Base-by-base conservation (phyloP, 345 rosid genomes). In the Salix suchowensis region DNA sequence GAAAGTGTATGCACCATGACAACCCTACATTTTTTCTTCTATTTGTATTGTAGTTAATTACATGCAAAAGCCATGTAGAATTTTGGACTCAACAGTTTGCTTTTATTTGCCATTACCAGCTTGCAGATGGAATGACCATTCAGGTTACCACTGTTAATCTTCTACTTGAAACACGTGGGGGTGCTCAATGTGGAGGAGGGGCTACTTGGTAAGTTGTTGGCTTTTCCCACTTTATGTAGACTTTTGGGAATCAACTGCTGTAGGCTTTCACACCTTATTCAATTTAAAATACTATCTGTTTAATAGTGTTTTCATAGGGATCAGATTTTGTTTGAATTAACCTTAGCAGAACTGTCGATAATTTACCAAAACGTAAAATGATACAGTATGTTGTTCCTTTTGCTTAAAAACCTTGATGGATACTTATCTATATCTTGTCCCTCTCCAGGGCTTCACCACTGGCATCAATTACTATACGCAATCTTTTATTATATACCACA, bases 121-220 rank as follows among this genome's bases (percentile, higher is more conserved):
- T 96, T 85, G 98, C 99, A 81, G 99, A 96, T 88, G 99, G 99
- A 81, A 96, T 96, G 99, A 92, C 97, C 40, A 68, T 96, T 82
- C 92, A 90, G 85, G 91, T 96, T 77, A 76, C 79, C 76, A 93
- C 94, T 68, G 97, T 94, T 85, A 96, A 96, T 87, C 92, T 96
- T 86, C 89, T 96, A 32, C 95, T 96, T 69, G 99, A 92, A 87
- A 94, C 97, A 67, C 89, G 88, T 44, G 98, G 98, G 52, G 86
- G 91, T 82, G 81, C 89, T 74, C 82, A 85, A 65, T 74, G 86
- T 26, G 81, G 83, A 76, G 98, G 97, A 81, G 94, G 94, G 39
- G 97, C 98, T 76, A 88, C 98, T 71, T 96, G 99, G 99, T 96
- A 84, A 85, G 87, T 74, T 83, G 2, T 74, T 36, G 19, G 36